Conservation (phyloP, 805 yeast species). For the Sugiyamaella mastotermitis region DNA sequence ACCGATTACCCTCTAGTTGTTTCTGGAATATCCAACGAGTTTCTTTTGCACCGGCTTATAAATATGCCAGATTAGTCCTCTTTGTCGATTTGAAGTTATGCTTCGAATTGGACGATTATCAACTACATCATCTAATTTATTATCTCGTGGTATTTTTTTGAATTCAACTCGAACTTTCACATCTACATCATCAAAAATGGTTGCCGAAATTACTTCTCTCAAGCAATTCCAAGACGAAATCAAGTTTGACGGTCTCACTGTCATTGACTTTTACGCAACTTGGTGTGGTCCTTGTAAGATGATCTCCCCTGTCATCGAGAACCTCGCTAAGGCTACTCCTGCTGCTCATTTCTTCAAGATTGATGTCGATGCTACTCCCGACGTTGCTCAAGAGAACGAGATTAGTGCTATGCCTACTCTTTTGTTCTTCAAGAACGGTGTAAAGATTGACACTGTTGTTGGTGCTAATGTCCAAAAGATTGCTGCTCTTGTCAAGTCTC, state of each 20-base stretch:
- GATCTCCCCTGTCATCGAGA: constrained; percentile 71
- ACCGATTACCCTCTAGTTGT: too few species aligned
- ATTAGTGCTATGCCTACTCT: constrained; percentile 64
- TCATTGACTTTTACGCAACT: constrained; percentile 92
- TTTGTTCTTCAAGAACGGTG: constrained; percentile 76
- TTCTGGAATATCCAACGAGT: too few species aligned
- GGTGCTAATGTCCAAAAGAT: constrained; percentile 73
- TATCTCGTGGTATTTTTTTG: too few species aligned
- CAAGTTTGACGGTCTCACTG: constrained; percentile 63
- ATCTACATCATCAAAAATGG: constrained; percentile 38
- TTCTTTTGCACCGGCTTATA: too few species aligned
- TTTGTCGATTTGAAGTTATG: too few species aligned
- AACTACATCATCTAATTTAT: too few species aligned
- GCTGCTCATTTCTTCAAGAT: constrained; percentile 77
- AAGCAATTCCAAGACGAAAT: constrained; percentile 65
- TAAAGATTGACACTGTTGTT: constrained; percentile 68
- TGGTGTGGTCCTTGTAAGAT: constrained; percentile 99
- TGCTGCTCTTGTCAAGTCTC: constrained; percentile 60
- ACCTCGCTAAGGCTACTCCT: constrained; percentile 47
- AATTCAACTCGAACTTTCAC: constrained; percentile 10
- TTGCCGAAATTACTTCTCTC: constrained; percentile 41
- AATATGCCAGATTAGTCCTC: too few species aligned
- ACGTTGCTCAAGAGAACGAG: constrained; percentile 64
- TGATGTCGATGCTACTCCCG: constrained; percentile 80
- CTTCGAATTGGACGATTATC: too few species aligned